Evolutionary conservation across 1,139 yeast genomes (phyloP).

Genomic region (Taphrina flavorubra): DNA sequence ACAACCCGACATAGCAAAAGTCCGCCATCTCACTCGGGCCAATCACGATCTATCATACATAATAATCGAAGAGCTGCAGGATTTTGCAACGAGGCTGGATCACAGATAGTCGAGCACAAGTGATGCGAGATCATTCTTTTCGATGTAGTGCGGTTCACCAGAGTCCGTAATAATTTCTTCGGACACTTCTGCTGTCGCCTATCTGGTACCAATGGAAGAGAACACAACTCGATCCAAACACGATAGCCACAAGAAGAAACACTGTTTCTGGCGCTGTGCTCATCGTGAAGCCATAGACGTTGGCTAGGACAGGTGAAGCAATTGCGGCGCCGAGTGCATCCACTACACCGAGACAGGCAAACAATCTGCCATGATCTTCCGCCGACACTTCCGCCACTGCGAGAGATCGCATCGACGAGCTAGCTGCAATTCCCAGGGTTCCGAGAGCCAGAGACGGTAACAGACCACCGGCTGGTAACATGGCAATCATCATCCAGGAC

Average conservation of each 20-base stretch:
- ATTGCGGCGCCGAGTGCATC: constrained; percentile 15
- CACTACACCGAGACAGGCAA: constrained; percentile 10
- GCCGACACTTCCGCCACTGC: background rate
- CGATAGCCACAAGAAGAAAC: constrained; percentile 1
- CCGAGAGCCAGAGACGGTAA: constrained; percentile 12
- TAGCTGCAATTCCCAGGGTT: constrained; percentile 5
- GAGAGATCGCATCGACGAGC: constrained; percentile 1
- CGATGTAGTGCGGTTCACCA: background rate
- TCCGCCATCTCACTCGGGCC: background rate
- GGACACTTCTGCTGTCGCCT: background rate
- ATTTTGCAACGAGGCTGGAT: background rate
- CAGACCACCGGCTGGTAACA: constrained; percentile 5
- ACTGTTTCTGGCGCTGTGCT: constrained; percentile 8
- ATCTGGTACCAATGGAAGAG: constrained; percentile 1
- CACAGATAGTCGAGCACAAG: background rate
- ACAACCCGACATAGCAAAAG: background rate
- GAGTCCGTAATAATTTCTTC: background rate
- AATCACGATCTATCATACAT: constrained; percentile 11
- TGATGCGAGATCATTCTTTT: background rate
- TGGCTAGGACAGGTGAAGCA: constrained; percentile 12
- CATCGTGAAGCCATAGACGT: constrained; percentile 12
- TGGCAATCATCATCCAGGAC: constrained; percentile 14
- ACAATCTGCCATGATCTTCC: background rate
- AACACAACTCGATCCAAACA: constrained; percentile 5
- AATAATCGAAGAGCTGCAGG: constrained; percentile 12